Evolutionary conservation across 1,139 yeast species (phyloP).

Genomic region (Yamadazyma blattariae): DNA sequence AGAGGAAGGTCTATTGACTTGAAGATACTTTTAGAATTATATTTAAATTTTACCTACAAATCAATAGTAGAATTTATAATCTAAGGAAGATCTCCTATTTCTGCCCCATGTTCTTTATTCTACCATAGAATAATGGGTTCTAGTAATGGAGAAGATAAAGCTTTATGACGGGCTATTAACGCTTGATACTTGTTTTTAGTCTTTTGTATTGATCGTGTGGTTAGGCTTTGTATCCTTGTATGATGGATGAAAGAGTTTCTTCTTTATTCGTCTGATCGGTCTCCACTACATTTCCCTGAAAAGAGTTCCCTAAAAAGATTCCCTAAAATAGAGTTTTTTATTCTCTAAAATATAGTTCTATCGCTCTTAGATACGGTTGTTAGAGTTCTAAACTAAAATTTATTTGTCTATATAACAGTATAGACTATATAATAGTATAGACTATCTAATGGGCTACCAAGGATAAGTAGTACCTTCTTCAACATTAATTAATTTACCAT

Average conservation of each 20-base stretch:
- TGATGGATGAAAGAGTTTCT: constrained; percentile 11
- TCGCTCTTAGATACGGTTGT: too few species aligned
- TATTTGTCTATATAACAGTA: too few species aligned
- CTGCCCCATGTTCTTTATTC: constrained; percentile 61
- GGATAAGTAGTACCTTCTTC: constrained; percentile 5
- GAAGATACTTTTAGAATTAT: too few species aligned
- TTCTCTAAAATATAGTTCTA: too few species aligned
- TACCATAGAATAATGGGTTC: constrained; percentile 60
- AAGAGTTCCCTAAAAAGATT: too few species aligned
- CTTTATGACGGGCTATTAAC: constrained; percentile 34
- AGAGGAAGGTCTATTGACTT: too few species aligned
- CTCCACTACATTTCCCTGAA: constrained; percentile 27
- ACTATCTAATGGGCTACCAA: too few species aligned
- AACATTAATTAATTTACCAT: constrained; percentile 4
- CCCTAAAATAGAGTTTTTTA: too few species aligned
- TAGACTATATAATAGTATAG: too few species aligned
- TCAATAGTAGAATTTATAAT: too few species aligned
- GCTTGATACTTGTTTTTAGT: constrained; percentile 38
- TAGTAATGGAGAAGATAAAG: constrained; percentile 67
- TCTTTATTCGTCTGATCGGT: constrained; percentile 17
- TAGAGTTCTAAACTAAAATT: too few species aligned
- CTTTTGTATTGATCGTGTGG: constrained; percentile 44
- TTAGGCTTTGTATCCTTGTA: constrained; percentile 23
- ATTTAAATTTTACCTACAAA: too few species aligned
- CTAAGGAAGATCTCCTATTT: constrained; percentile 52